Evolutionary conservation across 768 basidiomycete species (phyloP), one percentile per base, ranked within the genome.

Genomic region (Paxillus ammoniavirescens): DNA sequence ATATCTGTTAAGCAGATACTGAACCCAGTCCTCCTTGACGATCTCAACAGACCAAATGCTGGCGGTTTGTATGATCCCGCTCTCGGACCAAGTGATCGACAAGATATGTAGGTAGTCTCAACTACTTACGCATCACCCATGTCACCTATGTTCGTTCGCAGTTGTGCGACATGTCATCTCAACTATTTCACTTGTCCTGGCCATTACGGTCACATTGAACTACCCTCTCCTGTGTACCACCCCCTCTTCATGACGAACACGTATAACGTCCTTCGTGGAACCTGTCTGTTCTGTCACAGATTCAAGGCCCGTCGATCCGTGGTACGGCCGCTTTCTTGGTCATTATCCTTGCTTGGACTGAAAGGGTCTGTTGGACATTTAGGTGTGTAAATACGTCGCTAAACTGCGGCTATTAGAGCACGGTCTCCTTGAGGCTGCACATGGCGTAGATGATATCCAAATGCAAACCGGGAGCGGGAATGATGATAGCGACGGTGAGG

Each of bases 1-100:
- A 93, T 98, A 65, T 96, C 93, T n/a, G 96, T 98, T 65, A 95
- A 97, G 74, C 93, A 97, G 75, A 89, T 98, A 58, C 82, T 93
- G 49, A 98, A 98, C 69, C 90, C 94, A 3, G 79, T 89, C 54
- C 82, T 99, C 40, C 82, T 98, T 59, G 94, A 99, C 75, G 93
- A 96, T 69, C 75, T 98, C 36, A 94, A 95, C 69, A 76, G 90
- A 61, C 97, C 97, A 3, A 98, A 91, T 62, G 76, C 82, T 52
- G 93, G 93, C 23, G 96, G 94, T 53, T 77, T 99, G 42, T 99
- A 99, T 64, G 97, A 99, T 73, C 91, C 94, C 40, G 88, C 92
- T 23, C 83, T 98, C 38, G 97, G 97, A 2, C 97, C 97, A 40
- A 87, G 84, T 66, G 87, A 89, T 61, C 83, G 82, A 53, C 83